These are phyloP conservation scores for Paspalum notatum DNA, from an alignment of 176 grass and related monocot genomes.

Conservation along the genomic window DNA sequence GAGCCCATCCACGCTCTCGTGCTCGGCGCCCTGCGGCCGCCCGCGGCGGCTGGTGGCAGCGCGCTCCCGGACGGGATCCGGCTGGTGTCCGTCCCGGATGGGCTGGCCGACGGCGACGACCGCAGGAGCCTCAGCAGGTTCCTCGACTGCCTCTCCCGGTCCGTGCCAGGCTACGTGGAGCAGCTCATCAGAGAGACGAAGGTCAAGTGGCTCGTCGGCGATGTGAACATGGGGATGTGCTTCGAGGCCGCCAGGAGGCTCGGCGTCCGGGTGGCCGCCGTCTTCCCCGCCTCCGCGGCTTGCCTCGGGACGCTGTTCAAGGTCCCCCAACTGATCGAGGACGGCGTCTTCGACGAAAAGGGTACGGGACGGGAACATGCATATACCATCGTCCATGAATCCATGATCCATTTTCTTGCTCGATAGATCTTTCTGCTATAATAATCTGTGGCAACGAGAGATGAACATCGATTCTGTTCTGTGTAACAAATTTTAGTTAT, in stretches of 20 bases:
- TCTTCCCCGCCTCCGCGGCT: conserved; percentile 50
- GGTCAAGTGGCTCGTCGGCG: conserved; percentile 57
- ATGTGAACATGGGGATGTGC: conserved; percentile 63
- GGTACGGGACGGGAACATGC: conserved; percentile 46
- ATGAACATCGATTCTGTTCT: background rate
- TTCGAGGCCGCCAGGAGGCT: conserved; percentile 50
- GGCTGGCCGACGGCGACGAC: conserved; percentile 43
- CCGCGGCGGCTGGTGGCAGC: background rate
- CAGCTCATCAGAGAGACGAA: conserved; percentile 13
- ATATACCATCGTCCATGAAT: background rate
- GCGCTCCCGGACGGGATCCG: background rate
- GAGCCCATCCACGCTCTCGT: conserved; percentile 40
- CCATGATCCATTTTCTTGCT: background rate
- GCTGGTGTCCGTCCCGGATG: conserved; percentile 52
- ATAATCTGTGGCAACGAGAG: too few species aligned
- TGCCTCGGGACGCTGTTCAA: conserved; percentile 42
- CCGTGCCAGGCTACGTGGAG: conserved; percentile 33
- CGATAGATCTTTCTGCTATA: too few species aligned
- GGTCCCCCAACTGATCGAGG: conserved; percentile 54
- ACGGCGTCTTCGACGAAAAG: conserved; percentile 57
- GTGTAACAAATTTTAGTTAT: background rate
- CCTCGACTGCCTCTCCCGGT: conserved; percentile 33
- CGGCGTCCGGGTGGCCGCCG: conserved; percentile 41
- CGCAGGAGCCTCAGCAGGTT: conserved; percentile 38
- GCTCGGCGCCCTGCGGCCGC: conserved; percentile 20